Evolutionary conservation across 2,329 filamentous ascomycete genomes (phyloP), one percentile per base, ranked within the genome.

Genomic region (Cladosporium cucumerinum): DNA sequence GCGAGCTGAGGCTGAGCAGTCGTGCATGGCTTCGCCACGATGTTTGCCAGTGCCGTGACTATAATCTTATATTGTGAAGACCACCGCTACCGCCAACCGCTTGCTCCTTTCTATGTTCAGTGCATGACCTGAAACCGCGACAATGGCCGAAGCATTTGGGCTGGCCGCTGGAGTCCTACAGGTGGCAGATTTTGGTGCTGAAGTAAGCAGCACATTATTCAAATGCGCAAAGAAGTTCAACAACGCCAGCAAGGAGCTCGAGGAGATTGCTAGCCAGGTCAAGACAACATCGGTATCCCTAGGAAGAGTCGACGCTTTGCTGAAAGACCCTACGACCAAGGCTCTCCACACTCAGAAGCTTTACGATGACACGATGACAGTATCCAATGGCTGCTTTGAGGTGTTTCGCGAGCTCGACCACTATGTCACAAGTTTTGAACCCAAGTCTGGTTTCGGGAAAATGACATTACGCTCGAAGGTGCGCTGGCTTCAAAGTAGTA

Each of bases 301-400:
- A 6, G 6, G 34, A 5, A 26, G 7, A 32, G 61, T 64, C 14
- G 61, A 46, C 16, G 23, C 12, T 2, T 14, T 64, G 18, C 28
- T 64, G 3, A 28, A 30, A 7, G 55, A 64, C 18, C 61, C 52
- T 12, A 25, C 28, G 26, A 59, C 61, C 12, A 43, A 39, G 11
- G 16, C 52, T n/a, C 54, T 58, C 10, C 61, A 64, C 23, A 64
- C 61, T 4, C 39, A 43, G 6, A 57, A 64, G n/a, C 54, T 64
- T 12, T 52, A 58, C 54, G 55, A 58, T 2, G 61, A 64, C 21
- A 64, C 54, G 14, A 18, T 10, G 2, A 39, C 54, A 5, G 61
- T 64, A 1, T 59, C 55, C 11, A 23, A 58, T 32, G 61, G 61
- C 46, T 64, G 61, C 34, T 21, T 32, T 1, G 55, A 64, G 23